These are phyloP conservation scores for Ammopiptanthus mongolicus DNA, from an alignment of 306 rosid genomes.

Conservation along the genomic window DNA sequence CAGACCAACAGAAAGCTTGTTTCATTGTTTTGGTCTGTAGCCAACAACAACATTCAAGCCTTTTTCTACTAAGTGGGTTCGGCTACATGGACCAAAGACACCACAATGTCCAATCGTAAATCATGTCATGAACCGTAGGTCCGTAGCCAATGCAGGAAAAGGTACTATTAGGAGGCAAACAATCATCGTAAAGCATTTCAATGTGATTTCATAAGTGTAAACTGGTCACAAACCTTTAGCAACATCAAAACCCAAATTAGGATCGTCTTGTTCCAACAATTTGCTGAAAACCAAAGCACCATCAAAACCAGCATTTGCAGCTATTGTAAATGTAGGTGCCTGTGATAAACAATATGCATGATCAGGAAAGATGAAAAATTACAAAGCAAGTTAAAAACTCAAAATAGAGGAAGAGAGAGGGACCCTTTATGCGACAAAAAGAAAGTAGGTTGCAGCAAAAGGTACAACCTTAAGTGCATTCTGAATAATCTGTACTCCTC, in stretches of 20 bases:
- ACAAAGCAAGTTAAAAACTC: constrained; percentile 3
- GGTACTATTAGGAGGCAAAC: not conserved
- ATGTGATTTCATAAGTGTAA: not conserved
- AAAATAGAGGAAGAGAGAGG: not conserved
- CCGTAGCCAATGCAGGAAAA: not conserved
- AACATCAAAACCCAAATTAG: constrained; percentile 66
- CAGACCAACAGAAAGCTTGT: not conserved
- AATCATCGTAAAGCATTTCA: not conserved
- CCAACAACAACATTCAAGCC: not conserved
- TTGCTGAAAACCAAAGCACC: constrained; percentile 70
- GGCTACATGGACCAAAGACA: no score
- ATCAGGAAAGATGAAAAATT: constrained; percentile 16
- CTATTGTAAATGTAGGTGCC: constrained; percentile 79
- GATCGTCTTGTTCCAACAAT: constrained; percentile 82
- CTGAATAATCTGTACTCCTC: constrained; percentile 82
- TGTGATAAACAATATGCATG: constrained; percentile 21
- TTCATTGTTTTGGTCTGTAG: not conserved
- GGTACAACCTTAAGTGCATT: constrained; percentile 74
- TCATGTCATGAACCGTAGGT: no score
- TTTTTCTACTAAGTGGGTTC: no score
- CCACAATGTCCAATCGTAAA: no score
- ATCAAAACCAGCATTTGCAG: constrained; percentile 81
- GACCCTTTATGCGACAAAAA: not conserved
- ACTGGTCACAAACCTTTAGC: constrained; percentile 60
- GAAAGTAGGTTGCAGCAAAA: not conserved